phyloP scores from a whole-genome alignment of 2,329 filamentous ascomycete species.

The Diplodia seriata region DNA sequence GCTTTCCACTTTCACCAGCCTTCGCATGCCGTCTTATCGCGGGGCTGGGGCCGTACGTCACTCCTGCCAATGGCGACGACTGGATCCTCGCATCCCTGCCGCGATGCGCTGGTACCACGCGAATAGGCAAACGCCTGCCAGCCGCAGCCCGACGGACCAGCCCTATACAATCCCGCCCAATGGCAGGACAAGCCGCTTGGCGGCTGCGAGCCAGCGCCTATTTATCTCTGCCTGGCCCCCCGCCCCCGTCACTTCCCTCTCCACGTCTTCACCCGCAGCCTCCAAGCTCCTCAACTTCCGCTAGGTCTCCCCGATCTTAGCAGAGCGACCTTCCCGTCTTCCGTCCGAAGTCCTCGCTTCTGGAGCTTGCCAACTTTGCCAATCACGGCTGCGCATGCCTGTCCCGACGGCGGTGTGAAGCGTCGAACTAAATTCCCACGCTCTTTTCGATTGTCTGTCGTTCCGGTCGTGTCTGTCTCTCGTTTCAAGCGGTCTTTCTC shows the following conservation, averaged over 20 bases:
- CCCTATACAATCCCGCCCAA: constrained; percentile 5
- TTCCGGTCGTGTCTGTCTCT: constrained; percentile 18
- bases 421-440: constrained; percentile 31
- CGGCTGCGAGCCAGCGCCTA: constrained; percentile 16
- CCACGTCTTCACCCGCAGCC: constrained; percentile 24
- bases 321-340: constrained; percentile 17
- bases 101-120: constrained; percentile 15
- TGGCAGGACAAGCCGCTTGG: constrained; percentile 2
- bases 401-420: constrained; percentile 27
- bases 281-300: constrained; percentile 15
- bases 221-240: constrained; percentile 8
- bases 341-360: constrained; percentile 23
- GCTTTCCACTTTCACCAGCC: neutral
- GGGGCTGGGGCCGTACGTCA: constrained; percentile 29
- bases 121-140: constrained; percentile 26
- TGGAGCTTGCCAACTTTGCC: constrained; percentile 18
- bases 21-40: constrained; percentile 14
- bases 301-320: constrained; percentile 17
- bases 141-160: neutral
- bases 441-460: constrained; percentile 25
- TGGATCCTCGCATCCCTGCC: constrained; percentile 16
- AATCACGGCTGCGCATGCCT: constrained; percentile 25
- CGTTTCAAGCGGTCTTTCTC: constrained; percentile 46
- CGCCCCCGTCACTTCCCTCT: neutral
- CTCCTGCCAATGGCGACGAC: constrained; percentile 8